Evolutionary conservation across 345 rosid species (phyloP).

Genomic region (Limnanthes douglasii): DNA sequence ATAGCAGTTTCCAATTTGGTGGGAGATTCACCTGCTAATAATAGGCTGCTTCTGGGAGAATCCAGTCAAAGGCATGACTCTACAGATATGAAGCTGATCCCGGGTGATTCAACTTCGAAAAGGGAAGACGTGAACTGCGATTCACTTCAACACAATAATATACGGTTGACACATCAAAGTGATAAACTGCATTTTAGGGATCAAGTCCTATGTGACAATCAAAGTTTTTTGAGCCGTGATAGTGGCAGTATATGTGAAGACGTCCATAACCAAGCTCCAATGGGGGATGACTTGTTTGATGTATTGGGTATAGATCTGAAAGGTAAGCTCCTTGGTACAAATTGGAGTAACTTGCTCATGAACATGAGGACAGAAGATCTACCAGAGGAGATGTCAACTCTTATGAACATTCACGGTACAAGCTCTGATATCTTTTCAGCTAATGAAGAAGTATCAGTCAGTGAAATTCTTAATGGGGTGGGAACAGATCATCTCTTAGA

Average conservation of each 20-base stretch:
- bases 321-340: conserved; percentile 26
- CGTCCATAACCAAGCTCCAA: conserved; percentile 18
- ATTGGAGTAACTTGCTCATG: conserved; percentile 14
- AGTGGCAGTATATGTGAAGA: conserved; percentile 19
- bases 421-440: conserved; percentile 23
- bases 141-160: conserved; percentile 16
- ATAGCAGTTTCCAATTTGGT: conserved; percentile 11
- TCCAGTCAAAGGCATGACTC: conserved; percentile 6
- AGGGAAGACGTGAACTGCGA: conserved; percentile 14
- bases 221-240: conserved; percentile 11
- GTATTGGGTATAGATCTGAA: conserved; percentile 67
- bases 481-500: conserved; percentile 72
- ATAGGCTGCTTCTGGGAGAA: conserved; percentile 12
- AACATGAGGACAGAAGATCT: conserved; percentile 18
- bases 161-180: conserved; percentile 7
- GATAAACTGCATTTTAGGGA: conserved; percentile 11
- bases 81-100: conserved; percentile 8
- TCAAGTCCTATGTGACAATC: conserved; percentile 6
- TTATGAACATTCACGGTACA: conserved; percentile 18
- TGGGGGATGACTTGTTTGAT: conserved; percentile 70
- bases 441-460: conserved; percentile 19
- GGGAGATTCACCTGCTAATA: conserved; percentile 9
- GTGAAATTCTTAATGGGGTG: conserved; percentile 12
- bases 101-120: conserved; percentile 11
- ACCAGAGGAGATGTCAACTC: conserved; percentile 18